Evolutionary conservation across 2,329 filamentous ascomycete genomes (phyloP).

Genomic region (Fusarium brachygibbosum): DNA sequence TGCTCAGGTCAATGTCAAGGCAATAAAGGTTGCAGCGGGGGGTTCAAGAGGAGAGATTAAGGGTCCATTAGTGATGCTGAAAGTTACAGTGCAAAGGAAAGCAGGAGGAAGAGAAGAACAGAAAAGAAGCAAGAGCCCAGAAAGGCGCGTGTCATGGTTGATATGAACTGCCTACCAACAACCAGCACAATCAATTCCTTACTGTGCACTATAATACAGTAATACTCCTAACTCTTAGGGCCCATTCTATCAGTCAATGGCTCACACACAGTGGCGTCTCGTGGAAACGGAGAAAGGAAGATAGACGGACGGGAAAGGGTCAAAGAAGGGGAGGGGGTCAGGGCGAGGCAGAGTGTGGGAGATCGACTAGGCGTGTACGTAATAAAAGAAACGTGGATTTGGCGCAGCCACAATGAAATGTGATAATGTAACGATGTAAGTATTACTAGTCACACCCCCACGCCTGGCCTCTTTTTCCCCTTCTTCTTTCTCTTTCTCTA

Average conservation of each 20-base stretch:
- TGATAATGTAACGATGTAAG: conserved; percentile 31
- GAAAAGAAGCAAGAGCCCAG: conserved; percentile 9
- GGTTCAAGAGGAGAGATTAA: conserved; percentile 25
- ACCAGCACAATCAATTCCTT: background rate
- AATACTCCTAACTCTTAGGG: background rate
- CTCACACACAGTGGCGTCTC: conserved; percentile 27
- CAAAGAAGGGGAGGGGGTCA: conserved; percentile 18
- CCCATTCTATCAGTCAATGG: conserved; percentile 19
- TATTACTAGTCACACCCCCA: conserved; percentile 16
- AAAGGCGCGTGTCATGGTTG: conserved; percentile 31
- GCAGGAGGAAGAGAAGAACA: conserved; percentile 5
- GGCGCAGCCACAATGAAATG: conserved; percentile 29
- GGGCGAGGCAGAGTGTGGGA: conserved; percentile 9
- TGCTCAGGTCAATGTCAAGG: conserved; percentile 38
- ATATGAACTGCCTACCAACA: conserved; percentile 34
- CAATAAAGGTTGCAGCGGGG: conserved; percentile 23
- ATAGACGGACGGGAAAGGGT: conserved; percentile 21
- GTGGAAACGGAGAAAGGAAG: conserved; percentile 27
- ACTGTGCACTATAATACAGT: conserved; percentile 5
- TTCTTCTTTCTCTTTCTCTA: conserved; percentile 3
- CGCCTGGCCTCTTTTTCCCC: conserved; percentile 3
- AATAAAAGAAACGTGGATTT: conserved; percentile 35
- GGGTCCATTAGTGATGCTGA: conserved; percentile 31
- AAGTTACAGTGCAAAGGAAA: conserved; percentile 6
- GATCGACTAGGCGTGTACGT: conserved; percentile 4